Conservation (phyloP, 2,329 filamentous ascomycete species). For the Fusarium equiseti region DNA sequence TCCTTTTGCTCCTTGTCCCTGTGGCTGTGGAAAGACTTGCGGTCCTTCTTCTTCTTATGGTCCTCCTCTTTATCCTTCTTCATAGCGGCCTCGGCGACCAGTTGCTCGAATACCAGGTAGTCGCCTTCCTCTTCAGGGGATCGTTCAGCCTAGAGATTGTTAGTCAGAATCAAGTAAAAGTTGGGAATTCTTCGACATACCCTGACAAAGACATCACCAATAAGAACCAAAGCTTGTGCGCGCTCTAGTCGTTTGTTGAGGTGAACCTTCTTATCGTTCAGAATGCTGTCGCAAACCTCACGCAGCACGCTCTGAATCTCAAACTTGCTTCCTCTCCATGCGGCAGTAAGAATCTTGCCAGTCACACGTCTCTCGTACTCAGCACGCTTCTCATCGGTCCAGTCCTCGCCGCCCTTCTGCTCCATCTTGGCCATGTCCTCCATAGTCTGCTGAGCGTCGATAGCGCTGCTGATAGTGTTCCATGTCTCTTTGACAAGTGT, state of each 20-base stretch:
- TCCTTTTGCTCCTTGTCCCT: conserved; percentile 29
- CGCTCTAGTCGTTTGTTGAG: conserved; percentile 89
- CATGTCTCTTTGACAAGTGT: conserved; percentile 97
- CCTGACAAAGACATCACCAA: conserved; percentile 90
- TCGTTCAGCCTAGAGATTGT: conserved; percentile 75
- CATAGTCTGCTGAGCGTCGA: conserved; percentile 98
- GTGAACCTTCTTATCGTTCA: conserved; percentile 82
- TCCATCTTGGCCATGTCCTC: conserved; percentile 98
- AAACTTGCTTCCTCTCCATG: conserved; percentile 96
- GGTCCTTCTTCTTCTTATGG: conserved; percentile 69
- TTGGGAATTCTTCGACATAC: conserved; percentile 61
- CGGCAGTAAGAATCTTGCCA: conserved; percentile 96
- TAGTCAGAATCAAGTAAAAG: background rate
- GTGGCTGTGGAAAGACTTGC: conserved; percentile 50
- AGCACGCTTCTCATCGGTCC: conserved; percentile 96
- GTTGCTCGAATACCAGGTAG: conserved; percentile 98
- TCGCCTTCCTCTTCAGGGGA: conserved; percentile 97
- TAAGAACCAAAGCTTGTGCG: conserved; percentile 87
- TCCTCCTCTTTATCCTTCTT: conserved; percentile 83
- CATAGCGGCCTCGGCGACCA: conserved; percentile 94
- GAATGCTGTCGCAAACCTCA: conserved; percentile 90
- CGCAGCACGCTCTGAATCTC: conserved; percentile 97
- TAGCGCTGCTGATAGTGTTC: conserved; percentile 96
- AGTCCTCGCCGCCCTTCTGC: conserved; percentile 93
- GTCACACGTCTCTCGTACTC: conserved; percentile 97